Evolutionary conservation across 2,329 filamentous ascomycete genomes (phyloP).

Genomic region (Trichoderma endophyticum): DNA sequence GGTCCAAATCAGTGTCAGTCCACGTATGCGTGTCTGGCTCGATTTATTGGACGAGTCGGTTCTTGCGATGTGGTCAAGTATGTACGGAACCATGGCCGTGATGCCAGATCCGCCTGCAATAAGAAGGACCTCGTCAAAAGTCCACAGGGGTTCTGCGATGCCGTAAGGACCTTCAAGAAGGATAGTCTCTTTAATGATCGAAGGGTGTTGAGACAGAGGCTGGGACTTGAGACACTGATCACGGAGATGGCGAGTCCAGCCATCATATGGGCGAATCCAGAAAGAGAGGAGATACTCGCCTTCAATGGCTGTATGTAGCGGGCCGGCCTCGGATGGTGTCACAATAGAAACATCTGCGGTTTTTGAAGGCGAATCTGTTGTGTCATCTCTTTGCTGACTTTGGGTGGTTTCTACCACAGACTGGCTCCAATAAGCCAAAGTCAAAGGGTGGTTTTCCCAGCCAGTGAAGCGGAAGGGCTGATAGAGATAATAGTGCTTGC

Average conservation of each 20-base stretch:
- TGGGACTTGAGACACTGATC: not conserved
- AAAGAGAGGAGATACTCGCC: slow-evolving; percentile 1
- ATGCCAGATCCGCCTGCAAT: slow-evolving; percentile 7
- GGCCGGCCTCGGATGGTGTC: not conserved
- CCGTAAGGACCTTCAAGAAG: slow-evolving; percentile 8
- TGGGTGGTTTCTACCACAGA: not conserved
- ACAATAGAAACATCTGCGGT: not conserved
- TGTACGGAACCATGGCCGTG: slow-evolving; percentile 3
- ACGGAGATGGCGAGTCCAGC: slow-evolving; percentile 3
- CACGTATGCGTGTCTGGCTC: not conserved
- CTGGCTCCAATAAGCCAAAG: slow-evolving; percentile 27
- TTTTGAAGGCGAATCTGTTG: not conserved
- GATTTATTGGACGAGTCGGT: not conserved
- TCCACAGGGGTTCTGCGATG: not conserved
- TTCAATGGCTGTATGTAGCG: not conserved
- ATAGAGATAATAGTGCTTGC: slow-evolving; percentile 40
- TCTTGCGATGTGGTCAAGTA: not conserved
- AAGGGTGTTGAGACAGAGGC: not conserved
- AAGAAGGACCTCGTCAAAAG: not conserved
- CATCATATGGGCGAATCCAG: slow-evolving; percentile 8
- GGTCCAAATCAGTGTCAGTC: not conserved
- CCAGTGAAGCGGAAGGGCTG: slow-evolving; percentile 30
- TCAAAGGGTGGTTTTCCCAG: slow-evolving; percentile 45
- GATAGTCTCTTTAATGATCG: not conserved
- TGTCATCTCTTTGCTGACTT: not conserved